Conservation (phyloP, 2,329 filamentous ascomycete species). For the Sclerotinia spermophila region DNA sequence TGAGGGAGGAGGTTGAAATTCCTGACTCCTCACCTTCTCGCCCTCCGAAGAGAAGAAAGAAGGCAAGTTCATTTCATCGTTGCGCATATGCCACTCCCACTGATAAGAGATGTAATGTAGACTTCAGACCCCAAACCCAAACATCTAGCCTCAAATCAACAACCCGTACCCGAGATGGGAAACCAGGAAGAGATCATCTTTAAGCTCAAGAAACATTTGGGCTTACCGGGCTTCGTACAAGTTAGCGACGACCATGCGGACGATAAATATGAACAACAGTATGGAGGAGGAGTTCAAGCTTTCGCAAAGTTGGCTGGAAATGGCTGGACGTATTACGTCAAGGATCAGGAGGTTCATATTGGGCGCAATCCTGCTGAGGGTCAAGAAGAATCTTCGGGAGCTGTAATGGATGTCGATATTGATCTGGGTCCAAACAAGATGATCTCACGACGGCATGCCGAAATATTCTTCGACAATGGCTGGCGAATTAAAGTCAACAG, state of each 20-base stretch:
- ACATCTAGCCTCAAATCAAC: conserved; percentile 23
- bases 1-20: conserved; percentile 31
- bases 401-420: conserved; percentile 61
- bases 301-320: conserved; percentile 79
- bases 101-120: conserved; percentile 38
- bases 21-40: conserved; percentile 54
- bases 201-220: conserved; percentile 30
- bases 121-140: conserved; percentile 37
- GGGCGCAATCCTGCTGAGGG: conserved; percentile 47
- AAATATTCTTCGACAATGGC: conserved; percentile 68
- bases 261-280: conserved; percentile 56
- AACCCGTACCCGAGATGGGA: conserved; percentile 38
- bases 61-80: conserved; percentile 41
- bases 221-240: conserved; percentile 46
- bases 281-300: conserved; percentile 60
- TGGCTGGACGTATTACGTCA: conserved; percentile 83
- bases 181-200: conserved; percentile 47
- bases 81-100: background rate
- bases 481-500: conserved; percentile 89
- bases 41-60: conserved; percentile 62
- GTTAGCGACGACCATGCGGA: conserved; percentile 62
- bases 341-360: conserved; percentile 70
- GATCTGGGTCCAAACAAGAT: conserved; percentile 83
- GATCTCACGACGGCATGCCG: conserved; percentile 72
- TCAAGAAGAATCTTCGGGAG: conserved; percentile 37